Base-by-base conservation (phyloP, 345 rosid species). In the Boechera divaricarpa region DNA sequence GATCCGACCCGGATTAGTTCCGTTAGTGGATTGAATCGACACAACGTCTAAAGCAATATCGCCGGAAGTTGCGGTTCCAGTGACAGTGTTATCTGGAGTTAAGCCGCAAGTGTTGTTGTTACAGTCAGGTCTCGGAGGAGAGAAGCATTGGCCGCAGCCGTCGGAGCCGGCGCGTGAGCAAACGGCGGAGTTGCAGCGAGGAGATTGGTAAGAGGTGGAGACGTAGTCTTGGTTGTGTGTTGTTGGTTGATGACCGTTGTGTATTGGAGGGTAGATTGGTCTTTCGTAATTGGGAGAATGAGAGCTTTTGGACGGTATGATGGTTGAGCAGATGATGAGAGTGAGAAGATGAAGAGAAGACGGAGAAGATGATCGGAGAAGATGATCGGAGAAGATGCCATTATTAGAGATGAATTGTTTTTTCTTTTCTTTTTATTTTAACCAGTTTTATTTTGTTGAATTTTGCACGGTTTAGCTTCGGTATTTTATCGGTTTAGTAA, bases 251-350 rank as follows among this genome's bases (percentile, higher is more conserved):
- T 76, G 10, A 70, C 64, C 41, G 96, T 85, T 10, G 84, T 42
- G 74, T 88, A 88, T 79, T 88, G 96, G 73, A 78, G 89, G 11
- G 97, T 81, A 2, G 88, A 55, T 7, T 84, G 70, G 64, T 92
- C 96, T 77, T 86, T 87, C 6, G 86, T 63, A 18, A 92, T 83
- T 0, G 92, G 91, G 29, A 88, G 72, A 32, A 87, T 67, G 0
- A 92, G 83, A 10, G 94, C 96, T 55, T 76, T 81, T 10, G 91
- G 98, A 7, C 92, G 87, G 77, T 83, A 84, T 4, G 96, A 87
- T 73, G 73, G 67, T 49, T 82, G 84, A 38, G 90, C 87, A 10
- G 75, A 69, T 42, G 44, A 56, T 55, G 77, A 77, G 41, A 58
- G 47, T 63, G 70, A 63, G 51, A 53, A 18, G 54, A 29, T 29